Percentiles rank a stretch among this genome's conserved stretches.
phyloP scores from a whole-genome alignment of 2,329 filamentous ascomycete genomes.

The Metarhizium guizhouense region DNA sequence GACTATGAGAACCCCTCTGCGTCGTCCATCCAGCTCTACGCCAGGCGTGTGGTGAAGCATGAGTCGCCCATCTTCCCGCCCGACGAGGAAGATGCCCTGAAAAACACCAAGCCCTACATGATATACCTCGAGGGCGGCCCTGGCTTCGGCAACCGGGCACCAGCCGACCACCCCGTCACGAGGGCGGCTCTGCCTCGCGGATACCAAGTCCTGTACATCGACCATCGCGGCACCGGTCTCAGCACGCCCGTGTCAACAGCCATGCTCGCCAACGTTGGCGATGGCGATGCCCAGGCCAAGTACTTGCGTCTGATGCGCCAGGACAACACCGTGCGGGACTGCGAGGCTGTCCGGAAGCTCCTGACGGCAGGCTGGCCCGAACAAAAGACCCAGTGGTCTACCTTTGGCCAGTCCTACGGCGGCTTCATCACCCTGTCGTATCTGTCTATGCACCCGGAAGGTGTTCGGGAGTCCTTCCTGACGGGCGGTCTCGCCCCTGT shows the following conservation, averaged over 20 bases:
- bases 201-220: constrained; percentile 79
- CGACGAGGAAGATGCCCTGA: constrained; percentile 14
- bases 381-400: constrained; percentile 69
- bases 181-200: constrained; percentile 64
- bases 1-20: constrained; percentile 58
- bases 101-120: constrained; percentile 42
- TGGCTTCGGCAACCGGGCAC: constrained; percentile 65
- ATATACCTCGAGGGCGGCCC: constrained; percentile 83
- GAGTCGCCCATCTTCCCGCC: constrained; percentile 49
- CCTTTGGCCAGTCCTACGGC: constrained; percentile 87
- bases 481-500: constrained; percentile 78
- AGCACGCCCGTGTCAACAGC: constrained; percentile 71
- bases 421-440: constrained; percentile 82
- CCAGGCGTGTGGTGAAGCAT: constrained; percentile 59
- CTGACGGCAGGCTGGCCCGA: constrained; percentile 62
- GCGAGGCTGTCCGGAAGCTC: constrained; percentile 72
- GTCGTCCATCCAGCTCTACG: constrained; percentile 66
- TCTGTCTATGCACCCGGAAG: constrained; percentile 69
- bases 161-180: constrained; percentile 66
- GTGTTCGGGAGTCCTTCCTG: constrained; percentile 73
- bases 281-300: constrained; percentile 56
- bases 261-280: constrained; percentile 44
- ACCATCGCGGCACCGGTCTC: constrained; percentile 82
- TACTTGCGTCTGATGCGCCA: constrained; percentile 82
- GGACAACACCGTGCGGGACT: constrained; percentile 83